Evolutionary conservation across 2,329 filamentous ascomycete genomes (phyloP), one percentile per base, ranked within the genome.

Genomic region (Domatiomyces globalis): DNA sequence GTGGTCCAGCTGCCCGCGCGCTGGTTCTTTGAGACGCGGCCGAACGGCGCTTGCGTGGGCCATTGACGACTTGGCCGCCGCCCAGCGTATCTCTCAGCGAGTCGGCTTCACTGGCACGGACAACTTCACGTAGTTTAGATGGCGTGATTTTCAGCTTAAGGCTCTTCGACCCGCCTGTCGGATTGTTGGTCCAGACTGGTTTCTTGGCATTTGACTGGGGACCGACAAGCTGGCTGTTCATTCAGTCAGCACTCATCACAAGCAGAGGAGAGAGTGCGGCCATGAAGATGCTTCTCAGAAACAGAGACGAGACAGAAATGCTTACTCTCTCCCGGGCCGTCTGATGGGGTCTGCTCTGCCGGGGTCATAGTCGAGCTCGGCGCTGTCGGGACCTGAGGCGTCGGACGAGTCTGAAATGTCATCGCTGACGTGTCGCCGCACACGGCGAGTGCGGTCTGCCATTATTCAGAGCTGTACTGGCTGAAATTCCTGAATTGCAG

Each of bases 111-210:
- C 56, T 59, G 18, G 60, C 56, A 49, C 46, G 68, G 57, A 61
- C 73, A 22, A 69, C 71, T 58, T 74, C 72, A 29, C 71, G 71
- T 50, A 74, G 61, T 61, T 72, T 74, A 59, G 66, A 72, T 18
- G 71, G 67, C 17, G 72, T 69, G 67, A 73, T 73, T 57, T 71
- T 75, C 50, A 75, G 60, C 55, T 67, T 68, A 46, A 75, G 68
- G 43, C 70, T 70, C 59, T 64, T 39, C 9, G 33, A 39, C 33
- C 33, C 33, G 33, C 8, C 12, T 39, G 15, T 39, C 33, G 33
- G 10, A 15, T 39, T 39, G 33, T 5, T 15, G 12, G 8, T 15
- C 33, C 15, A 39, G 33, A 7, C 33, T 15, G 33, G 1, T 15
- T 39, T 39, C 33, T 39, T 39, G 33, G 15, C 43, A 17, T 8